Conservation (phyloP, 2,329 filamentous ascomycete species). For the Drechslerella coelobrocha region DNA sequence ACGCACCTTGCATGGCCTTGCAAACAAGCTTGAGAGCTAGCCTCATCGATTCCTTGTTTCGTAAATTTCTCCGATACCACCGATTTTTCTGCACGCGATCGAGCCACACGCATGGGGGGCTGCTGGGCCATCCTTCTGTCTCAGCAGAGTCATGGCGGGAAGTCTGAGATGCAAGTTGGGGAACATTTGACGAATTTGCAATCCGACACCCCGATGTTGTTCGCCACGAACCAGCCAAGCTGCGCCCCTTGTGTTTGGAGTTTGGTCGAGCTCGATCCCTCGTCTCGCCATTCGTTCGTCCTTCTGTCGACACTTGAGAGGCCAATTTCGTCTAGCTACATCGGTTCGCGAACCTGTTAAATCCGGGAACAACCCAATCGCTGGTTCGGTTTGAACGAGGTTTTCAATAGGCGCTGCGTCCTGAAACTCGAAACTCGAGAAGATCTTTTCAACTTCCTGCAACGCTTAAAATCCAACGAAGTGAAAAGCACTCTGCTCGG, state of each 20-base stretch:
- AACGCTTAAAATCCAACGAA: conserved; percentile 50
- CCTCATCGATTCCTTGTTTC: conserved; percentile 3
- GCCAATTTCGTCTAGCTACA: conserved; percentile 17
- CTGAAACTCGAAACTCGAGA: conserved; percentile 1
- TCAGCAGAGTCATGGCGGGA: not conserved
- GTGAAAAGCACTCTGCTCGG: not conserved
- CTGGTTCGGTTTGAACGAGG: not conserved
- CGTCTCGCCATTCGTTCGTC: conserved; percentile 22
- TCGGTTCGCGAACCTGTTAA: conserved; percentile 24
- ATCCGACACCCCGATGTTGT: not conserved
- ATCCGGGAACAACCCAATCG: conserved; percentile 40
- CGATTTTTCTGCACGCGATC: conserved; percentile 34
- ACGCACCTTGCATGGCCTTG: not conserved
- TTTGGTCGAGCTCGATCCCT: not conserved
- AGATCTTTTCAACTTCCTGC: not conserved
- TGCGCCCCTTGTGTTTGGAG: not conserved
- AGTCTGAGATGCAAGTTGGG: conserved; percentile 10
- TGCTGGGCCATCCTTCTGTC: not conserved
- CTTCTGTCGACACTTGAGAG: not conserved
- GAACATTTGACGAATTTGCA: not conserved
- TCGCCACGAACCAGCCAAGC: not conserved
- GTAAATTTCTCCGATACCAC: conserved; percentile 42
- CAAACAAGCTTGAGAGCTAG: conserved; percentile 23
- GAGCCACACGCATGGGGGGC: not conserved
- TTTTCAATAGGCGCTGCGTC: not conserved